Conservation (phyloP, 352 stramenopile genomes). For the Globisporangium middletonii region DNA sequence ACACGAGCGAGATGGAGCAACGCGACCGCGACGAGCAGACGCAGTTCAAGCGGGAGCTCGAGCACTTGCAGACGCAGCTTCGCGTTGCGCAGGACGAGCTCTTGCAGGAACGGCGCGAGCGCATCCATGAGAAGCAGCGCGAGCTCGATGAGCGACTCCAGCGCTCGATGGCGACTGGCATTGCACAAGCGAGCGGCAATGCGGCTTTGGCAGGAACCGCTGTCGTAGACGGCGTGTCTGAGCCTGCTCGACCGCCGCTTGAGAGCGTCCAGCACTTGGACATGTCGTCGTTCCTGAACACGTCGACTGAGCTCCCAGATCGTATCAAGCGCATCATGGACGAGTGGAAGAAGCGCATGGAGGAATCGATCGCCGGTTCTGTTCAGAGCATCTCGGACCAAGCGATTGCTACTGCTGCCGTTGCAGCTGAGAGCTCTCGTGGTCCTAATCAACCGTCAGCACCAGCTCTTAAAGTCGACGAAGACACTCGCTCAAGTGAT, state of each 20-base stretch:
- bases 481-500: not conserved
- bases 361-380: conserved; percentile 26
- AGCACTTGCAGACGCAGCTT: conserved; percentile 29
- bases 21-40: conserved; percentile 23
- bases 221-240: not conserved
- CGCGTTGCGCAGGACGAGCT: conserved; percentile 48
- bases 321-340: conserved; percentile 54
- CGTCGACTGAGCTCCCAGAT: conserved; percentile 43
- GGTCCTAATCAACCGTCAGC: too few species aligned
- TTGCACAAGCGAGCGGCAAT: not conserved
- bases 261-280: conserved; percentile 16
- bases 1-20: conserved; percentile 40
- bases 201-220: not conserved
- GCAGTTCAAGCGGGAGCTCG: conserved; percentile 29
- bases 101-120: conserved; percentile 42
- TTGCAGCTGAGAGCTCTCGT: not conserved
- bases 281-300: conserved; percentile 50
- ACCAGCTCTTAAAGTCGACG: too few species aligned
- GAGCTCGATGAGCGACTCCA: conserved; percentile 40
- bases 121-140: conserved; percentile 55
- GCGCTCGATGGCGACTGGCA: conserved; percentile 5
- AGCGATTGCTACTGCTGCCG: not conserved
- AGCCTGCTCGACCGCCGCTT: too few species aligned
- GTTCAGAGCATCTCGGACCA: conserved; percentile 14
- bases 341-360: conserved; percentile 56